Base-by-base conservation (phyloP, 768 basidiomycete genomes). In the Russula sp. region DNA sequence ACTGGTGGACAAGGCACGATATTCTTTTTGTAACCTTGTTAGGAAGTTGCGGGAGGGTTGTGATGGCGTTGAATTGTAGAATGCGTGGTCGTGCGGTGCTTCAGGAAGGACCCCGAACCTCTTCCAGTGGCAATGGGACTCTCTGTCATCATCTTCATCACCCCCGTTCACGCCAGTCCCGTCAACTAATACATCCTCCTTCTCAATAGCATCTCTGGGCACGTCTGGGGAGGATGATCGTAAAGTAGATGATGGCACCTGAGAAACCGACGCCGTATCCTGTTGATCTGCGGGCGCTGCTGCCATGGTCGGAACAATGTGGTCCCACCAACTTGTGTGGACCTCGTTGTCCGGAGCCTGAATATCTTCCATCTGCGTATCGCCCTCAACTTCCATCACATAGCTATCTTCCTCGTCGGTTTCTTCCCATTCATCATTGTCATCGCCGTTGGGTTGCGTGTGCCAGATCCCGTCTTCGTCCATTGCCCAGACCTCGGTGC, bases 61-160 rank as follows among this genome's bases (percentile, higher is more conserved):
- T 9, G 81, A 76, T 22, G 84, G 80, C 3, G 81, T 66, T 18
- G 84, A 81, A 37, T 79, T 79, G 71, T 82, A 82, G 74, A 88
- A 98, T 2, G 90, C 87, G 68, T 98, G 94, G 70, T 97, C 95
- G 52, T 67, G 68, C 27, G 94, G 94, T 16, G 88, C 87, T 39
- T 83, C 80, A 37, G 91, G 73, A 31, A 93, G 76, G 48, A 96
- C 76, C 58, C 87, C 86, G 70, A 98, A 98, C n/a, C 85, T 84
- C 66, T 84, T 84, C 92, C 91, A 94, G 45, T 76, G 66, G 8
- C 91, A 94, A 44, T 76, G 66, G 8, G 75, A 71, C n/a, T 78
- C 76, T 53, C 39, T 42, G 4, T 75, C 72, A 20, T 78, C 78
- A 55, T 71, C 71, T 34, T 64, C 63, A 16, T 50, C 55, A n/a